A percentile compares a stretch with the other conserved stretches of the same genome.
Evolutionary conservation across 108 stramenopile species (phyloP).

Genomic region (Skeletonema tropicum): DNA sequence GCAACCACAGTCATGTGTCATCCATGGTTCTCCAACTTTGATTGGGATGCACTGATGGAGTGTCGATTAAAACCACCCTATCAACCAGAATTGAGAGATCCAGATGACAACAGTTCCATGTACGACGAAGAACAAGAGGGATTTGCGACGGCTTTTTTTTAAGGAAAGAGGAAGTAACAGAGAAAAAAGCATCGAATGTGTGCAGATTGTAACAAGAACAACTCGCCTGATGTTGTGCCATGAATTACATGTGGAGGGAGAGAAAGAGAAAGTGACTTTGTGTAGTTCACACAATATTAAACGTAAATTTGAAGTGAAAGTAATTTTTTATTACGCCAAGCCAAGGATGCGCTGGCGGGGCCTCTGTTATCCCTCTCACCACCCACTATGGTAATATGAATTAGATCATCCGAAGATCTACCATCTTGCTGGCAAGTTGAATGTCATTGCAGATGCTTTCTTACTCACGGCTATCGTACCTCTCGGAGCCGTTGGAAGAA

Average conservation of each 20-base stretch:
- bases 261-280: neutral
- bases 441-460: no score
- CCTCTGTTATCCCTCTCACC: no score
- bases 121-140: constrained; percentile 37
- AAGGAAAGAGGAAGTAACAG: no score
- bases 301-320: constrained; percentile 1
- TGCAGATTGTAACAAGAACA: neutral
- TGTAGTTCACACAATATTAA: neutral
- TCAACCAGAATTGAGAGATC: constrained; percentile 43
- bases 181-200: neutral
- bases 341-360: no score
- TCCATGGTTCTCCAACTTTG: constrained; percentile 75
- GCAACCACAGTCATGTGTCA: constrained; percentile 77
- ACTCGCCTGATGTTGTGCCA: neutral
- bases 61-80: constrained; percentile 37
- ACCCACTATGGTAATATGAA: no score
- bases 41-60: constrained; percentile 62
- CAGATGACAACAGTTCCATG: constrained; percentile 31
- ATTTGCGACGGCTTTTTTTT: constrained; percentile 44
- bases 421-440: no score
- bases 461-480: no score
- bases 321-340: no score
- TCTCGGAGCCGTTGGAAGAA: no score
- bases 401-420: no score
- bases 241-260: neutral